Evolutionary conservation across 2,329 filamentous ascomycete species (phyloP), one percentile per base, ranked within the genome.

Genomic region (Dactylellina leptospora): DNA sequence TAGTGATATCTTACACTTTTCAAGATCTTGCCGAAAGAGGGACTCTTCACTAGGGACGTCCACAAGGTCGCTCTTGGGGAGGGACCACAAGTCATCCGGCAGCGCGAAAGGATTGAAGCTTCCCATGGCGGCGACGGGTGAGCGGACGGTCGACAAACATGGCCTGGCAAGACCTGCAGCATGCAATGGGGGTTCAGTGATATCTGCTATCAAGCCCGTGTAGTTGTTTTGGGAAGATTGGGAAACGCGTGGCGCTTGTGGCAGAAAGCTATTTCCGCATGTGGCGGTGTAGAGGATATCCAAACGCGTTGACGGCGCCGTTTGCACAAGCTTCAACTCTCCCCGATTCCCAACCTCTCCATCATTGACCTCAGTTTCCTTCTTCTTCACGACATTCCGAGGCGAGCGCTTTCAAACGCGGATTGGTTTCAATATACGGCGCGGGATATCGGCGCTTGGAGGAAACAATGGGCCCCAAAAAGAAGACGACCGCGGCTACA

Each of bases 401-500:
- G 8, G 16, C 20, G 10, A 48, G 2, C 13, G 48, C 45, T 36
- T n/a, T 36, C 33, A 2, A 30, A 25, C 3, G 48, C 54, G 74
- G 40, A n/a, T n/a, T 10, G 6, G 3, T 9, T 20, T 45, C 13
- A 4, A 45, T 20, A 45, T 22, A 45, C 13, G 11, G 6, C 28
- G 81, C 81, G 79, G 80, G 79, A 80, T 84, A 77, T 75, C 83
- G 78, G 77, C 87, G 82, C 83, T 87, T 79, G 81, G 83, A 80
- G 55, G 84, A 48, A 44, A 56, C 48, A 45, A 73, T 73, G 69
- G 61, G 51, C 10, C 69, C 69, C 9, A 73, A 68, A 55, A 73
- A 68, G 61, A 59, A 61, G 47, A 47, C 53, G 11, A 33, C 48
- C 9, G 50, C 55, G 9, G 59, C 36, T 47, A 45, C 23, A 10